Percentiles rank a stretch among this genome's conserved stretches.
phyloP scores from a whole-genome alignment of 2,329 filamentous ascomycete genomes.

The Verticillium alfalfae region DNA sequence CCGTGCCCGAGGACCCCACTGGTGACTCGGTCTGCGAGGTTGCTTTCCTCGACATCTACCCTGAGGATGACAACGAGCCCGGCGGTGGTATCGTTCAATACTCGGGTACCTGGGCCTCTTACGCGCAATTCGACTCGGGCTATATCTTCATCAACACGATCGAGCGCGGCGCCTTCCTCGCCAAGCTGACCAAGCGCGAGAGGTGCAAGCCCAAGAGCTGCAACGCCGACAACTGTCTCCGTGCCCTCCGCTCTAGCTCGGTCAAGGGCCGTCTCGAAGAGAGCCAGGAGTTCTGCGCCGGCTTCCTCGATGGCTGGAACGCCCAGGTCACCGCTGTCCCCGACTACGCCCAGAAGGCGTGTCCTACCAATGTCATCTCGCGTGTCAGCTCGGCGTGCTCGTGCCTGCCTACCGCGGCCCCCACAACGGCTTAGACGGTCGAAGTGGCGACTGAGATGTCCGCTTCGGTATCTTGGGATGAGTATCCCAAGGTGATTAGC shows the following conservation, averaged over 20 bases:
- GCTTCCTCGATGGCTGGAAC: conserved; percentile 10
- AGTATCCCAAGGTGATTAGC: too few relatives aligned
- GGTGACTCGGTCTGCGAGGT: conserved; percentile 40
- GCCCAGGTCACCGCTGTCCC: conserved; percentile 13
- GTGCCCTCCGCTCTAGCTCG: conserved; percentile 25
- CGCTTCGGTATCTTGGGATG: too few relatives aligned
- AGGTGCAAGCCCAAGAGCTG: conserved; percentile 16
- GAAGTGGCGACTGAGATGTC: too few relatives aligned
- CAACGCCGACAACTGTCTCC: conserved; percentile 29
- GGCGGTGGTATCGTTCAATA: conserved; percentile 32
- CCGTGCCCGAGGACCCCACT: conserved; percentile 32
- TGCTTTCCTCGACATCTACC: conserved; percentile 45
- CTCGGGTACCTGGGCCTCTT: conserved; percentile 39
- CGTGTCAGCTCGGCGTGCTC: conserved; percentile 15
- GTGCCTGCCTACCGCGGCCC: conserved; percentile 15
- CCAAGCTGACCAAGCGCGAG: conserved; percentile 27
- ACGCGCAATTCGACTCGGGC: conserved; percentile 41
- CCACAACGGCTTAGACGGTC: neutral
- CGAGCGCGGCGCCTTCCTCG: conserved; percentile 42
- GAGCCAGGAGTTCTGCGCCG: conserved; percentile 25
- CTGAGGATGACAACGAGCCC: conserved; percentile 38
- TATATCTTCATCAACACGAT: conserved; percentile 47
- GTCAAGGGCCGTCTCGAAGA: conserved; percentile 23
- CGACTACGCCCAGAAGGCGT: conserved; percentile 13
- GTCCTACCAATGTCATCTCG: conserved; percentile 13